Base-by-base conservation (phyloP, 805 yeast genomes). In the Lachancea meyersii region DNA sequence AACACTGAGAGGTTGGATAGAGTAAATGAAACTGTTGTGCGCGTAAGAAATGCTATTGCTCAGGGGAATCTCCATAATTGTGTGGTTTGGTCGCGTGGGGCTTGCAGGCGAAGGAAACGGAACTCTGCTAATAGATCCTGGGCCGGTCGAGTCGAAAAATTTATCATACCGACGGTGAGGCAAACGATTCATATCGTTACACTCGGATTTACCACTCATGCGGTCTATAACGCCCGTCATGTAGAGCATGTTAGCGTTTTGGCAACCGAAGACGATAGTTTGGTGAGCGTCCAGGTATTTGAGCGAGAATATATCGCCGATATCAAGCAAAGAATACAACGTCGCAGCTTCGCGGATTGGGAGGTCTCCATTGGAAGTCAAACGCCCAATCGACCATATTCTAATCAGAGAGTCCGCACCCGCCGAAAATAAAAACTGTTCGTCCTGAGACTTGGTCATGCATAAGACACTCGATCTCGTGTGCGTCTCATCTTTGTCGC, bases 271-370 rank as follows among this genome's bases (percentile, higher is more conserved):
- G 48, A 80, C 86, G 3, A 91, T 68, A 0, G 86, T 77, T 36
- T 79, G 72, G 9, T 75, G 60, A 1, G 65, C 50, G 16, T 77
- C 75, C 13, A 81, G 71, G 79, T 93, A 86, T 6, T 79, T 75
- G 26, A 91, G 65, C 7, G 95, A 82, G 58, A 91, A 91, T 14
- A 91, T 83, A 61, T 91, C 98, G 39, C 98, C 98, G 40, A 91
- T 82, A 65, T 91, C 98, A 27, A 83, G 73, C 9, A 83, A 62
- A 1, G 95, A 82, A 60, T 91, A 91, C 6, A 89, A 77, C 0
- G 95, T 83, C 53, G 84, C 83, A 0, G 83, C 61, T 48, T 72
- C 76, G 30, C 58, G 53, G 45, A 73, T 54, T 9, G 47, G n/a
- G 5, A 55, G 35, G 11, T 33, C 40, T 11, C 38, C 38, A 18